Conservation (phyloP, 2,329 filamentous ascomycete genomes). For the Cercospora sesami region DNA sequence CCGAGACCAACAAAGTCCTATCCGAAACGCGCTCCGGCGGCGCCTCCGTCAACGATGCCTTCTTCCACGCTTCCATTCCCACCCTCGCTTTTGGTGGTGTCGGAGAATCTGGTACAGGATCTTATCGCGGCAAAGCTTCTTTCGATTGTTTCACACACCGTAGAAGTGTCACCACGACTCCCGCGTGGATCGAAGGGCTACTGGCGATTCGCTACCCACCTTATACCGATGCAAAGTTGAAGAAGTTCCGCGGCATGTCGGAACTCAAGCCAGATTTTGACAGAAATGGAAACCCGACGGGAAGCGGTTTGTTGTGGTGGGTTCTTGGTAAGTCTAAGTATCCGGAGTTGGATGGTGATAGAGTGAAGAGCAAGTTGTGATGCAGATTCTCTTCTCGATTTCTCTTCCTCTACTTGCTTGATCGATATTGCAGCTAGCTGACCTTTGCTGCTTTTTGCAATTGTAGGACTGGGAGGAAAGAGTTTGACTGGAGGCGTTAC, state of each 20-base stretch:
- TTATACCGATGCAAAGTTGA: slow-evolving; percentile 56
- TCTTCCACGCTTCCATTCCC: slow-evolving; percentile 68
- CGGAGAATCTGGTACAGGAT: slow-evolving; percentile 72
- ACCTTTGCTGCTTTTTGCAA: slow-evolving; percentile 9
- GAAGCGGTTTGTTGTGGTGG: slow-evolving; percentile 35
- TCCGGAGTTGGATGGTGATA: slow-evolving; percentile 9
- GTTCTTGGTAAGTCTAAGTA: slow-evolving; percentile 29
- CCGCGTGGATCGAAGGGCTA: slow-evolving; percentile 66
- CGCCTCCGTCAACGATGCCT: slow-evolving; percentile 57
- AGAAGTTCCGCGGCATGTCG: slow-evolving; percentile 53
- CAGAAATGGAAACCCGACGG: slow-evolving; percentile 50
- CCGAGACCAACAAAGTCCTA: slow-evolving; percentile 68
- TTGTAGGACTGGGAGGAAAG: slow-evolving; percentile 33
- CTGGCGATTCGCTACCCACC: slow-evolving; percentile 68
- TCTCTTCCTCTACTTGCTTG: neutral
- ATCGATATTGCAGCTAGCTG: neutral
- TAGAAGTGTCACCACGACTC: slow-evolving; percentile 61
- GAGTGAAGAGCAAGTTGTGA: slow-evolving; percentile 12
- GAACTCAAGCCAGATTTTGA: slow-evolving; percentile 61
- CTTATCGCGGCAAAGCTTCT: slow-evolving; percentile 74
- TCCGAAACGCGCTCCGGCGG: slow-evolving; percentile 53
- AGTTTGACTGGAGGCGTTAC: slow-evolving; percentile 30
- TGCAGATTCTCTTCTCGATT: neutral
- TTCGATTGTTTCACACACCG: slow-evolving; percentile 69
- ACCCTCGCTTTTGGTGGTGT: slow-evolving; percentile 81